phyloP scores from a whole-genome alignment of 2,329 filamentous ascomycete genomes.

The Botrytis galanthina region DNA sequence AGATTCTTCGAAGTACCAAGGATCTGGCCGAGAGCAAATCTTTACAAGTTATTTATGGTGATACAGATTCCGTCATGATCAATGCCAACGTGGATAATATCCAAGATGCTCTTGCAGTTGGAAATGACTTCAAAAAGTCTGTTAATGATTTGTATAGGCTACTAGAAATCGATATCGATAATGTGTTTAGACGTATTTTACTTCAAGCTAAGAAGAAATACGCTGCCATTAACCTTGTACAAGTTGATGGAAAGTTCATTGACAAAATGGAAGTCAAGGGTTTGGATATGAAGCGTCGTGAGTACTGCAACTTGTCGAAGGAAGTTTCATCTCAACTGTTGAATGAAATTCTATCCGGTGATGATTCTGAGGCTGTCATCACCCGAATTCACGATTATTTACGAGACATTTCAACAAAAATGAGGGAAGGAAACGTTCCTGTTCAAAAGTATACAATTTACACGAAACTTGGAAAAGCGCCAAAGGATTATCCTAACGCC shows the following conservation, averaged over 20 bases:
- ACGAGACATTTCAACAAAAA: slow-evolving; percentile 76
- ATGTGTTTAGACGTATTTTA: slow-evolving; percentile 88
- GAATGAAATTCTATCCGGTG: slow-evolving; percentile 91
- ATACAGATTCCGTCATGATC: slow-evolving; percentile 99
- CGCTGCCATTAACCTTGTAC: slow-evolving; percentile 89
- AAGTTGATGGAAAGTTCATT: slow-evolving; percentile 82
- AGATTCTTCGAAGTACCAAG: slow-evolving; percentile 95
- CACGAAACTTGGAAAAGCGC: slow-evolving; percentile 93
- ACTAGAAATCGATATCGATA: slow-evolving; percentile 97
- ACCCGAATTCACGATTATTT: slow-evolving; percentile 92
- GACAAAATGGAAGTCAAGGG: slow-evolving; percentile 98
- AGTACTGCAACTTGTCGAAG: slow-evolving; percentile 94
- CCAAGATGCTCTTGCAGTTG: slow-evolving; percentile 84
- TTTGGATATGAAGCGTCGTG: slow-evolving; percentile 94
- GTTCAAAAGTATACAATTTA: slow-evolving; percentile 93
- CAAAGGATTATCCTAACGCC: slow-evolving; percentile 89
- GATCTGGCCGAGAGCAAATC: slow-evolving; percentile 89
- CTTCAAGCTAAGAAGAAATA: slow-evolving; percentile 99
- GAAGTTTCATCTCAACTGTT: slow-evolving; percentile 87
- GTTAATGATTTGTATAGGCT: slow-evolving; percentile 93
- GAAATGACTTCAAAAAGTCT: slow-evolving; percentile 88
- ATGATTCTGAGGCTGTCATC: slow-evolving; percentile 84
- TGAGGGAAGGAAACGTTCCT: slow-evolving; percentile 76
- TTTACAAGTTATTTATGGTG: slow-evolving; percentile 95
- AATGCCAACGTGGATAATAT: slow-evolving; percentile 97